Conservation (phyloP, 2,329 filamentous ascomycete species). For the Emmonsia crescens region DNA sequence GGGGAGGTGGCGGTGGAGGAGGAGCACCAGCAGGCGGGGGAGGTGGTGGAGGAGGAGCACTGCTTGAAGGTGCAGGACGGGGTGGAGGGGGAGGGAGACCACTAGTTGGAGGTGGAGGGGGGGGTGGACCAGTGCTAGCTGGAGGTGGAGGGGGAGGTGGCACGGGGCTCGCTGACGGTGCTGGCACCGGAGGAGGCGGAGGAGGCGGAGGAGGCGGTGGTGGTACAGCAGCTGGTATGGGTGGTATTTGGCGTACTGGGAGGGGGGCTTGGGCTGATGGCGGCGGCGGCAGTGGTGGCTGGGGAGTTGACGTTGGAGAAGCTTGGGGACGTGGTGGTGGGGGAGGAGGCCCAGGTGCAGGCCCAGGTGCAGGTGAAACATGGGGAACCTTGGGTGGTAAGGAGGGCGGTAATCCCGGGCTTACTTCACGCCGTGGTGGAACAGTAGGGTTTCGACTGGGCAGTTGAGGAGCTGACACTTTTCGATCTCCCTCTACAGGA, state of each 20-base stretch:
- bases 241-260: constrained; percentile 21
- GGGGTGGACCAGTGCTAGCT: constrained; percentile 31
- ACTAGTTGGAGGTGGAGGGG: constrained; percentile 34
- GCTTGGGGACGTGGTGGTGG: constrained; percentile 22
- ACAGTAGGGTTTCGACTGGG: constrained; percentile 61
- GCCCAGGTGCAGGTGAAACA: constrained; percentile 26
- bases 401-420: constrained; percentile 39
- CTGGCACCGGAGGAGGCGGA: constrained; percentile 29
- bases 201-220: constrained; percentile 30
- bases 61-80: constrained; percentile 21
- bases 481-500: constrained; percentile 56
- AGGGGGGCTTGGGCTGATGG: constrained; percentile 25
- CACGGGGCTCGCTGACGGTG: constrained; percentile 23
- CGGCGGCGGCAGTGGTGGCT: constrained; percentile 38
- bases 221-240: constrained; percentile 14
- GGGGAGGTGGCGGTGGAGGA: constrained; percentile 42
- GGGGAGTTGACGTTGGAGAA: constrained; percentile 31
- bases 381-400: constrained; percentile 36
- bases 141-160: constrained; percentile 35
- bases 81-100: constrained; percentile 31
- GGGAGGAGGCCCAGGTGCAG: constrained; percentile 46
- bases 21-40: constrained; percentile 26
- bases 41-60: constrained; percentile 34
- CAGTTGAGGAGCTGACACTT: constrained; percentile 55
- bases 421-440: constrained; percentile 47